These are phyloP conservation scores for Mrakiaceae sp. DNA, from an alignment of 1,284 basidiomycete species.

Conservation along the genomic window DNA sequence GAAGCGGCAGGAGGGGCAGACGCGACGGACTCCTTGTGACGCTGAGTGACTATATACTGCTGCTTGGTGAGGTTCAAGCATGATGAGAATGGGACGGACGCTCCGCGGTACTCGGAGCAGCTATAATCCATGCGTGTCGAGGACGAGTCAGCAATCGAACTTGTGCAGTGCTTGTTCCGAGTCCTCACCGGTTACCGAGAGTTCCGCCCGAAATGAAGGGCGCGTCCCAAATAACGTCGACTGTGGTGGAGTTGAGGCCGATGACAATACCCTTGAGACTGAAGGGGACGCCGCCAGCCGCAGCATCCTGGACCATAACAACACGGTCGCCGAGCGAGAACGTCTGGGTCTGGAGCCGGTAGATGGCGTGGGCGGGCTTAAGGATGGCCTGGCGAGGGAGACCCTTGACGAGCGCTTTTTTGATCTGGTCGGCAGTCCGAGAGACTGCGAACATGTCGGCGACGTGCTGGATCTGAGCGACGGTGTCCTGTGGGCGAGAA, in stretches of 20 bases:
- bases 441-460: constrained; percentile 54
- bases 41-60: constrained; percentile 49
- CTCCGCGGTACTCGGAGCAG: constrained; percentile 81
- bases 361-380: constrained; percentile 82
- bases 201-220: constrained; percentile 89
- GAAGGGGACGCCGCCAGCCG: constrained; percentile 73
- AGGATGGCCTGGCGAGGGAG: constrained; percentile 90
- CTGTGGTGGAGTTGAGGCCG: constrained; percentile 68
- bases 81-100: constrained; percentile 67
- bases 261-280: constrained; percentile 88
- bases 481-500: constrained; percentile 47
- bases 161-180: constrained; percentile 12
- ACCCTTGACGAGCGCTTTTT: constrained; percentile 78
- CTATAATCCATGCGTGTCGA: constrained; percentile 33
- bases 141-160: constrained; percentile 7
- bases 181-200: constrained; percentile 61
- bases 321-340: constrained; percentile 92
- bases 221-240: constrained; percentile 96
- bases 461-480: constrained; percentile 62
- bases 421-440: constrained; percentile 54
- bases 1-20: not conserved
- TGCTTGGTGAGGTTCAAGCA: constrained; percentile 74
- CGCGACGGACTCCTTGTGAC: not conserved
- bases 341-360: constrained; percentile 79
- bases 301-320: constrained; percentile 83